phyloP scores from a whole-genome alignment of 352 stramenopile species.

The Globisporangium viniferum region DNA sequence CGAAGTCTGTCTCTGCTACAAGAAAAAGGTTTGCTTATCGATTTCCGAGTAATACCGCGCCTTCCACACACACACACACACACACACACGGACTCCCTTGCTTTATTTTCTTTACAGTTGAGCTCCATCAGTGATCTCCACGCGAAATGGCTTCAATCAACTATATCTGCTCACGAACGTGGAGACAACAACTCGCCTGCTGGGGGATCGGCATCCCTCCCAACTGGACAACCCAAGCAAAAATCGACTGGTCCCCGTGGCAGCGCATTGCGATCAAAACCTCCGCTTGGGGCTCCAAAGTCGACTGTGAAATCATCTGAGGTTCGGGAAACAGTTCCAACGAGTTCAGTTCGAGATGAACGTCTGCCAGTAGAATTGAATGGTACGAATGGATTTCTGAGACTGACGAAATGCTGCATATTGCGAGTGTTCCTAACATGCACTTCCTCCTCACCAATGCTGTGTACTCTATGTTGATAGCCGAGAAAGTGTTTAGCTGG shows the following conservation, averaged over 20 bases:
- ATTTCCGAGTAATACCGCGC: background rate
- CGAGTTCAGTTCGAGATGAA: background rate
- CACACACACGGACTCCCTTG: background rate
- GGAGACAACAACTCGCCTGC: background rate
- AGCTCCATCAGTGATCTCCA: constrained; percentile 32
- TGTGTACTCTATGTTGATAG: background rate
- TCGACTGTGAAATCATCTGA: constrained; percentile 6
- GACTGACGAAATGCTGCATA: background rate
- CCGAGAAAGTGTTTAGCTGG: constrained; percentile 8
- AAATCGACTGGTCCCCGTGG: background rate
- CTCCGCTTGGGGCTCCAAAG: background rate
- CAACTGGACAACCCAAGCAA: background rate
- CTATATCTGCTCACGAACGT: constrained; percentile 5
- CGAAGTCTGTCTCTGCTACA: constrained; percentile 80
- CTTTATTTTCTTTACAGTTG: constrained; percentile 20
- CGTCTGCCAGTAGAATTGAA: background rate
- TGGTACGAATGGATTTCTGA: background rate
- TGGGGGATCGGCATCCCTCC: background rate
- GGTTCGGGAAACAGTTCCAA: constrained; percentile 6
- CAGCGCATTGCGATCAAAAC: background rate
- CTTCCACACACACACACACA: background rate
- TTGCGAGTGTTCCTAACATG: background rate
- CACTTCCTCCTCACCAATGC: background rate
- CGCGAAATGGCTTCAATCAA: constrained; percentile 38
- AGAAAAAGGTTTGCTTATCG: constrained; percentile 53